Evolutionary conservation across 495 filamentous ascomycete genomes (phyloP), one percentile per base, ranked within the genome.

Genomic region (Xylaria acuta): DNA sequence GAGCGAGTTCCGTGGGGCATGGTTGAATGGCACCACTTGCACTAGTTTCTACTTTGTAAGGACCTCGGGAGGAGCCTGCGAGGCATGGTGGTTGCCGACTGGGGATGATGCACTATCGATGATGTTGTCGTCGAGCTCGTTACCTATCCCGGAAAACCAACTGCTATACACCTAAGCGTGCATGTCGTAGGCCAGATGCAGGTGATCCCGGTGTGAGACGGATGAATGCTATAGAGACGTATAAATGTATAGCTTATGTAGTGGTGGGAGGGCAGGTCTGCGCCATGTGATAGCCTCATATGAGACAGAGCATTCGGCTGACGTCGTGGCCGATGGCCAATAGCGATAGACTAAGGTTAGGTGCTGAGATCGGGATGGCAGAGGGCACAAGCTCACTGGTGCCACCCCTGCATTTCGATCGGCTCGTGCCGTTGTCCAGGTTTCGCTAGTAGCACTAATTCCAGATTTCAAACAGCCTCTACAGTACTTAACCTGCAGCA

Each of bases 1-100:
- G 83, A 83, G 22, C 78, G 75, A 64, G 70, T 75, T 67, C 51
- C 27, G 12, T 6, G 38, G 27, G 62, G 22, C 70, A 72, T 72
- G 11, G 49, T 34, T 9, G 38, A 30, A 49, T 16, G 22, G 22
- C n/a, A 30, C 22, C n/a, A 20, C n/a, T 41, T 7, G 59, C 59
- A 36, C 14, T 59, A 4, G 3, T 34, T 14, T 18, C 16, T 59
- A 59, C 30, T 36, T 11, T n/a, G 38, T n/a, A n/a, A n/a, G n/a
- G n/a, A n/a, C n/a, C n/a, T 51, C 5, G 36, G 16, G 22, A 49
- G 63, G 53, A 53, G 47, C 64, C 3, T n/a, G 27, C 47, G 32
- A 53, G 64, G 58, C 58, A 60, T 60, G 32, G 4, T 38, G 2
- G 54, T 36, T 32, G 54, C 54, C 54, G 30, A 11, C 54, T 20